phyloP scores from a whole-genome alignment of 148 eudicot species.

The Drosera capensis region DNA sequence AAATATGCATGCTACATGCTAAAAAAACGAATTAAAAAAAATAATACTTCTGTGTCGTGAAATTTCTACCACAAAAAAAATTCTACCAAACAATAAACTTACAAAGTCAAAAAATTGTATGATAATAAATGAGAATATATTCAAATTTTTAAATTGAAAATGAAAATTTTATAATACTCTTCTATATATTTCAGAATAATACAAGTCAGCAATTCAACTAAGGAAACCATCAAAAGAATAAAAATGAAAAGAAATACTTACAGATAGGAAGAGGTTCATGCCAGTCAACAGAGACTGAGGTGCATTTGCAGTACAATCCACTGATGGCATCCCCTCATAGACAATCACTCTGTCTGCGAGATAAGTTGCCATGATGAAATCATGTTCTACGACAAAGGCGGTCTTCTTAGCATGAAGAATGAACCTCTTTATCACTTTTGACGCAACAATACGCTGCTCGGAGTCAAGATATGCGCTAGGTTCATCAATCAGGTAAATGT shows the following conservation, averaged over 20 bases:
- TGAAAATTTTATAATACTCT: neutral
- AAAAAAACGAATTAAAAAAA: too few species aligned
- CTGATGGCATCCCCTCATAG: conserved; percentile 69
- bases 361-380: conserved; percentile 94
- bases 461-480: conserved; percentile 97
- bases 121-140: too few species aligned
- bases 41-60: too few species aligned
- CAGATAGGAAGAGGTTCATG: conserved; percentile 90
- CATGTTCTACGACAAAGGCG: conserved; percentile 94
- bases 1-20: too few species aligned
- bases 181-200: neutral
- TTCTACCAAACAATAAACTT: too few species aligned
- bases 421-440: conserved; percentile 92
- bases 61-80: too few species aligned
- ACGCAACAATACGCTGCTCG: conserved; percentile 96
- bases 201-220: neutral
- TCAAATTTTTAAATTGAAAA: too few species aligned
- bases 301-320: conserved; percentile 79
- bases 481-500: conserved; percentile 87
- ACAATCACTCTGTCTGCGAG: conserved; percentile 90
- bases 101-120: too few species aligned
- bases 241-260: conserved; percentile 22
- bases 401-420: conserved; percentile 94
- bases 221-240: too few species aligned
- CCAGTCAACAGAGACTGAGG: conserved; percentile 87